Percentiles rank a stretch among this genome's conserved stretches.
These are phyloP conservation scores for Vitis hybrid DNA, from an alignment of 177 flowering plant genomes.

Conservation along the genomic window DNA sequence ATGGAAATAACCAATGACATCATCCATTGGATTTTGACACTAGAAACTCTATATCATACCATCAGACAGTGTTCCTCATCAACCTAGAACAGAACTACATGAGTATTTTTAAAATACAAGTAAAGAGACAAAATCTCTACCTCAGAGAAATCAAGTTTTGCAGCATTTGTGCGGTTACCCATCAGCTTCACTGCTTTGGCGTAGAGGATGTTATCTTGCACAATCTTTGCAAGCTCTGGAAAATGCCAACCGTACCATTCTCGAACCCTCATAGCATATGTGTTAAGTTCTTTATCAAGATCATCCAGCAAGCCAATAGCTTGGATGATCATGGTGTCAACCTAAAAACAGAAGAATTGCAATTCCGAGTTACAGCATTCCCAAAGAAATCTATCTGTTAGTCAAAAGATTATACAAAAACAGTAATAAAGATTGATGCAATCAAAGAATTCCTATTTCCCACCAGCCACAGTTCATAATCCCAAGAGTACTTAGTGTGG, in stretches of 20 bases:
- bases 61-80: too few relatives aligned
- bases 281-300: slow-evolving; percentile 97
- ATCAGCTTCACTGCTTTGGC: slow-evolving; percentile 88
- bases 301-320: slow-evolving; percentile 98
- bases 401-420: neutral
- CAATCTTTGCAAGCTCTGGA: slow-evolving; percentile 92
- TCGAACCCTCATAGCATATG: slow-evolving; percentile 93
- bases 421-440: neutral
- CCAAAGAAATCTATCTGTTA: neutral
- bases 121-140: slow-evolving; percentile 24
- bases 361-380: neutral
- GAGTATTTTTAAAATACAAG: neutral
- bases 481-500: too few relatives aligned
- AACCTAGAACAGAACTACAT: too few relatives aligned
- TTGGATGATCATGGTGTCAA: slow-evolving; percentile 96
- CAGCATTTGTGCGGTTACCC: slow-evolving; percentile 86
- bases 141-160: slow-evolving; percentile 81
- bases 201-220: slow-evolving; percentile 82
- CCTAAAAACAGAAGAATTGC: slow-evolving; percentile 35
- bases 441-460: neutral
- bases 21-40: too few relatives aligned
- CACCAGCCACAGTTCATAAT: too few relatives aligned
- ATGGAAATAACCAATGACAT: too few relatives aligned
- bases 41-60: too few relatives aligned
- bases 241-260: slow-evolving; percentile 99